Conservation (phyloP, 139 green algal genomes). For the Closterium sp. region DNA sequence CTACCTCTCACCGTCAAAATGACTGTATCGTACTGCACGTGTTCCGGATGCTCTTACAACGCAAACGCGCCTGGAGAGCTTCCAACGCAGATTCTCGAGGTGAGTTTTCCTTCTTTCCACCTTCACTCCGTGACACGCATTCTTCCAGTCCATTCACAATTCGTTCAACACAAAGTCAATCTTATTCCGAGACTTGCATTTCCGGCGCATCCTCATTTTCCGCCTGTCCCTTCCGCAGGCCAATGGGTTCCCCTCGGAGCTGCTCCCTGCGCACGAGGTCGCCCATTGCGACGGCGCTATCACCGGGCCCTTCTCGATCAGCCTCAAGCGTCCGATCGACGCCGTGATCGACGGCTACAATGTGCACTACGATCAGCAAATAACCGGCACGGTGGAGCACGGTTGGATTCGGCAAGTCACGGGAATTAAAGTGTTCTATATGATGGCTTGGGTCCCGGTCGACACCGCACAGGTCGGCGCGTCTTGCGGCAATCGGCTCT, state of each 20-base stretch:
- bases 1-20: background rate
- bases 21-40: background rate
- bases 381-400: background rate
- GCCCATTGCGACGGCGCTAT: background rate
- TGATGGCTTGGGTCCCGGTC: background rate
- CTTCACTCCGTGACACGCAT: background rate
- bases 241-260: background rate
- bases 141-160: background rate
- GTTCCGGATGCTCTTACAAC: slow-evolving; percentile 4
- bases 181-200: background rate
- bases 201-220: background rate
- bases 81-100: background rate
- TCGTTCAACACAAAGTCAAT: no score
- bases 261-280: background rate
- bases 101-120: background rate
- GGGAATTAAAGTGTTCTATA: background rate
- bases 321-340: background rate
- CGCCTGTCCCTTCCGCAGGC: background rate
- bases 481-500: background rate
- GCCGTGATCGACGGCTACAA: background rate
- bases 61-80: background rate
- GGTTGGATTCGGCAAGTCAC: background rate
- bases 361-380: background rate
- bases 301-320: background rate
- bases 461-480: background rate